Conservation (phyloP, 2,329 filamentous ascomycete genomes). For the Zalaria obscura region DNA sequence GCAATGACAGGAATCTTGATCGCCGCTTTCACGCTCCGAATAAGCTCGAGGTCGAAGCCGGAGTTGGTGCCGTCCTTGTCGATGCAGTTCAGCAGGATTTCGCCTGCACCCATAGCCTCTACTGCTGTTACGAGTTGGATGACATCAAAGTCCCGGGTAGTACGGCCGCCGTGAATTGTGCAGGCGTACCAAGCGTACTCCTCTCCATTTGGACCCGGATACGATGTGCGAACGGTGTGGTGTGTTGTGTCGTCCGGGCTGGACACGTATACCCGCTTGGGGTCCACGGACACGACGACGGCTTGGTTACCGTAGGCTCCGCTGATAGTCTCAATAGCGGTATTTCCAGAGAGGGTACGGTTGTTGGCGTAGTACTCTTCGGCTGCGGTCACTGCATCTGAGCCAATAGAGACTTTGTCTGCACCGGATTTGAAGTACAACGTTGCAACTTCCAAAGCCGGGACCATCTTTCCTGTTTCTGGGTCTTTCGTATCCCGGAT, state of each 20-base stretch:
- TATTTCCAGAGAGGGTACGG: constrained; percentile 58
- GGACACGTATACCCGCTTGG: constrained; percentile 73
- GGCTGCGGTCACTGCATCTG: constrained; percentile 82
- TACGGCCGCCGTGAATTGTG: constrained; percentile 88
- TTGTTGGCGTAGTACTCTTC: constrained; percentile 74
- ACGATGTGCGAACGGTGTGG: constrained; percentile 58
- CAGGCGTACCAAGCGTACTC: constrained; percentile 91
- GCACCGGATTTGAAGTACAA: constrained; percentile 97
- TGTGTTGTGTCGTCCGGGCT: constrained; percentile 55
- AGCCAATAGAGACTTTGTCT: constrained; percentile 95
- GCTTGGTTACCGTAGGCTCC: constrained; percentile 90
- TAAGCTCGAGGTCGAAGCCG: constrained; percentile 88
- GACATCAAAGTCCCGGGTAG: constrained; percentile 88
- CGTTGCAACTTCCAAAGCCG: constrained; percentile 81
- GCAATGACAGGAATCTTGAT: constrained; percentile 91
- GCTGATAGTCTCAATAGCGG: constrained; percentile 91
- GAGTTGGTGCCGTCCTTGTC: constrained; percentile 91
- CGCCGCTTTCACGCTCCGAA: constrained; percentile 73
- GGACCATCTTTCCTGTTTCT: constrained; percentile 64
- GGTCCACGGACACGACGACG: constrained; percentile 90
- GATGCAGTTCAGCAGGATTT: constrained; percentile 94
- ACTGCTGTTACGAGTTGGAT: constrained; percentile 77
- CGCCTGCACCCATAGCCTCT: constrained; percentile 88
- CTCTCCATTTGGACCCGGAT: constrained; percentile 62
- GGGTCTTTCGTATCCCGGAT: constrained; percentile 87